These are phyloP conservation scores for Pholiota microspora DNA, from an alignment of 768 basidiomycete species.

Conservation along the genomic window DNA sequence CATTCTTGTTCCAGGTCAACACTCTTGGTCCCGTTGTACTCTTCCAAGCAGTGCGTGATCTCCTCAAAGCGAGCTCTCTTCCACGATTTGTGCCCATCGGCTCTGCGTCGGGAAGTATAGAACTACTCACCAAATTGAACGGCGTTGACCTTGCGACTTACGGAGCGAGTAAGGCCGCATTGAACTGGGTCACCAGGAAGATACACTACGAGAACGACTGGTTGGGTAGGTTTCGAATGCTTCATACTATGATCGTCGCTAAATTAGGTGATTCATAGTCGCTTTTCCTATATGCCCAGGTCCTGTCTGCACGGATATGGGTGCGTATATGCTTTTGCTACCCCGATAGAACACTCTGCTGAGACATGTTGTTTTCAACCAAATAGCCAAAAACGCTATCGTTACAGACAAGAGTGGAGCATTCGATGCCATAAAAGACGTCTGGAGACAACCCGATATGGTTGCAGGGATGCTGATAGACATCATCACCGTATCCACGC, in stretches of 20 bases:
- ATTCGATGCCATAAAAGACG: neutral
- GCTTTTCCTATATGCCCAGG: conserved; percentile 9
- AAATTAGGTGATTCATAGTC: neutral
- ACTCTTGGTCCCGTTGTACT: neutral
- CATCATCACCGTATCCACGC: conserved; percentile 3
- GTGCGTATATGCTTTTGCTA: neutral
- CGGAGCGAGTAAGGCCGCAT: conserved; percentile 1
- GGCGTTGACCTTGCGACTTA: neutral
- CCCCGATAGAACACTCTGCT: neutral
- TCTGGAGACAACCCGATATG: neutral
- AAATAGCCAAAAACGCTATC: neutral
- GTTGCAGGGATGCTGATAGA: conserved; percentile 1
- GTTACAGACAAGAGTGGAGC: neutral
- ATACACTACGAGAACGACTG: conserved; percentile 11
- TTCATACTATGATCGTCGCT: neutral
- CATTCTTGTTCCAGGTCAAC: neutral
- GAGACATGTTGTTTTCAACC: neutral
- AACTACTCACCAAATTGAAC: neutral
- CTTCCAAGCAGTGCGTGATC: no score
- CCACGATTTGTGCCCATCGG: no score
- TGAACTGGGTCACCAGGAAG: conserved; percentile 2
- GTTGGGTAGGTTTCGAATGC: neutral
- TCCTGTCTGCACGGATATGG: conserved; percentile 4
- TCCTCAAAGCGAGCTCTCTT: no score
- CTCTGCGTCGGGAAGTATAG: neutral